Base-by-base conservation (phyloP, 2,329 filamentous ascomycete species). In the Monilinia fructigena region DNA sequence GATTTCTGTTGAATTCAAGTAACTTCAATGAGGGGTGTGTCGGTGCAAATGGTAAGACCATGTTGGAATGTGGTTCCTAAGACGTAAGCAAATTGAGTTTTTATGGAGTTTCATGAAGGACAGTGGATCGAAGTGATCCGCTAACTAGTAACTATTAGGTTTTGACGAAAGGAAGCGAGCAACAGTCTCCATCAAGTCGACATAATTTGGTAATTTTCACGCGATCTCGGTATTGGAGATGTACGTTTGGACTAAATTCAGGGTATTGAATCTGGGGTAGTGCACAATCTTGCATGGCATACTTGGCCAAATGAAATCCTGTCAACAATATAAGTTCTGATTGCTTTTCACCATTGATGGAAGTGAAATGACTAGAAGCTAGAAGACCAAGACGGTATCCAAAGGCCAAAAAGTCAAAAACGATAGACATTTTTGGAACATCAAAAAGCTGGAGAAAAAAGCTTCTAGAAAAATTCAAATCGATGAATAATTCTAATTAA, bases 1-100 rank as follows among this genome's bases (percentile, higher is more conserved):
- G 35, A 58, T 60, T 65, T 60, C 63, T 55, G 35, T 53, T 63
- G 38, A 50, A 55, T 64, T 56, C 42, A 60, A 28, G 63, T 62
- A 62, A 62, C n/a, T 53, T 40, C 12, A 10, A 62, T n/a, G 45
- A 62, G 59, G 59, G 45, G 59, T 28, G 20, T 38, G 47, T 28
- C 18, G 48, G 48, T 40, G 59, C 31, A 18, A 60, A 45, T 52
- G 45, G 45, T 20, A 65, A 35, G 31, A 59, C 42, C 63, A 48
- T 38, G 63, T 52, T 65, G 26, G 12, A 26, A 60, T 38, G 42
- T 50, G 55, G 63, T 65, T 65, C 55, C 23, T 23, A 60, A 59
- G 59, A 65, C 54, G 54, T 59, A 59, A 65, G 31, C 26, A 28
- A 50, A 53, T 52, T 60, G 20, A 31, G 52, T 54, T 50, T 65